These are phyloP conservation scores for Hyphopichia fennica DNA, from an alignment of 1,139 yeast genomes.

Conservation along the genomic window DNA sequence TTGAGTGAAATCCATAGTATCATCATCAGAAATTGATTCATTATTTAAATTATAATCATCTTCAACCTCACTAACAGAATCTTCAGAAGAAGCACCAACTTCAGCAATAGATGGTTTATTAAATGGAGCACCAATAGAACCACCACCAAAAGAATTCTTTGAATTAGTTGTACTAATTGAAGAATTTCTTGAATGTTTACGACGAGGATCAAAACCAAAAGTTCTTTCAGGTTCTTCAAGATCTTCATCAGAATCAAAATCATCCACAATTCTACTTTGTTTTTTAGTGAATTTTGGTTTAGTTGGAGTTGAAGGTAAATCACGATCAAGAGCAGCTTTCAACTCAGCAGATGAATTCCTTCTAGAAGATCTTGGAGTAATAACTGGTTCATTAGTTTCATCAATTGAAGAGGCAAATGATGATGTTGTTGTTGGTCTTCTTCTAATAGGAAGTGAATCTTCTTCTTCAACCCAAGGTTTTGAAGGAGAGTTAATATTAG, in stretches of 20 bases:
- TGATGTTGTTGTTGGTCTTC: conserved; percentile 1
- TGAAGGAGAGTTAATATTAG: neutral
- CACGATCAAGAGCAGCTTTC: neutral
- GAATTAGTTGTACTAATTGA: neutral
- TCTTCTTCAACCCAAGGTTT: conserved; percentile 9
- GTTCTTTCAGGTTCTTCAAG: conserved; percentile 15
- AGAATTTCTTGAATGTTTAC: conserved; percentile 4
- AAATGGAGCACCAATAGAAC: neutral
- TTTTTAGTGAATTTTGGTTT: conserved; percentile 10
- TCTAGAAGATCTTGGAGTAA: conserved; percentile 8
- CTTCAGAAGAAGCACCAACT: conserved; percentile 1
- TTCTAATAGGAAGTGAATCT: conserved; percentile 5
- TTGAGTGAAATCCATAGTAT: conserved; percentile 2
- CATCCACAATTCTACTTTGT: conserved; percentile 5
- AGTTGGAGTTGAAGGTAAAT: conserved; percentile 1
- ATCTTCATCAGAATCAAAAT: conserved; percentile 11
- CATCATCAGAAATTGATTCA: conserved; percentile 3
- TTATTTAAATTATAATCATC: conserved; percentile 4
- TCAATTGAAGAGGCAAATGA: neutral
- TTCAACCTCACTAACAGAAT: conserved; percentile 8
- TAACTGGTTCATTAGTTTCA: conserved; percentile 8
- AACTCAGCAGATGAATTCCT: conserved; percentile 6
- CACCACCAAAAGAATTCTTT: neutral
- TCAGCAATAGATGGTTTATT: neutral
- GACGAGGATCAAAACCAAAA: conserved; percentile 25